Evolutionary conservation across 2,329 filamentous ascomycete species (phyloP), one percentile per base, ranked within the genome.

Genomic region (Apiospora rasikravindrae): DNA sequence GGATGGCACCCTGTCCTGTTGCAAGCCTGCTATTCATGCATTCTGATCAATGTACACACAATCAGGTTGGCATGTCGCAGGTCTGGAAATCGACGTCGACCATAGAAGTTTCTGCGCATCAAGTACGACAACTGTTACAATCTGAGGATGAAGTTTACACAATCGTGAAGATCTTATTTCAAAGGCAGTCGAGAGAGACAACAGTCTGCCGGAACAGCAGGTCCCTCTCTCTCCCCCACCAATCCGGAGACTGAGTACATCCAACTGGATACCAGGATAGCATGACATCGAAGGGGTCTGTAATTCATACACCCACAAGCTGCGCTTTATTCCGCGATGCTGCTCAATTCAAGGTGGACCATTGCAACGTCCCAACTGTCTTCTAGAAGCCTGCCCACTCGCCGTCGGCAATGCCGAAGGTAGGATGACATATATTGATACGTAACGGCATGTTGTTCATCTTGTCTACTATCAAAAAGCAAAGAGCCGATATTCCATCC

Each of bases 11-110:
- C 11, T 64, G 33, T 33, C 29, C 29, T 64, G 57, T 64, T 24
- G 57, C 33, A 64, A 40, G 33, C 4, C 33, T 10, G 22, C 29
- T 40, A 64, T 40, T 64, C 57, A 64, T 64, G 57, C 57, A 33
- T 64, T 40, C 57, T 64, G 8, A 37, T 61, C 53, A 14, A 16
- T 26, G 49, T 33, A 7, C 26, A 16, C 8, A 57, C 26, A 29
- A 33, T 19, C 51, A 33, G 33, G 22, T n/a, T 64, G 29, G 33
- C 57, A 64, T 64, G 57, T 64, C 57, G 33, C 57, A 64, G 57
- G 57, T 40, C 6, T 10, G 33, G n/a, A n/a, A 33, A 64, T 64
- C 57, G 57, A n/a, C 33, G 57, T n/a, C 19, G 37, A 24, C 22
- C 11, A 10, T 37, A 10, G 22, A 40, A 40, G 57, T 24, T n/a